Conservation (phyloP, 805 yeast species). For the Alloascoidea hylecoeti region DNA sequence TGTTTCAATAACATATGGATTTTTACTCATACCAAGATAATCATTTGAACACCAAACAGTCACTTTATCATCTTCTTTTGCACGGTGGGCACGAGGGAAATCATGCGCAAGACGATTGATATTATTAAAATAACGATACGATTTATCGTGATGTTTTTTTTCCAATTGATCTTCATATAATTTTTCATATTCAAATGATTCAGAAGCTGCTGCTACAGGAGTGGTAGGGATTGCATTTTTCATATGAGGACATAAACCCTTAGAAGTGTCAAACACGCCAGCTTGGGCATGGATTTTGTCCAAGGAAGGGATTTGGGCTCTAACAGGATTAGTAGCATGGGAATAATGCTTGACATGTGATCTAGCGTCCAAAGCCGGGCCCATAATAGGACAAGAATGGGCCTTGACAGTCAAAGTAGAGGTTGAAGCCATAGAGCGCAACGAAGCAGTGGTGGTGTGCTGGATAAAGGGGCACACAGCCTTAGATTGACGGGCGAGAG, state of each 20-base stretch:
- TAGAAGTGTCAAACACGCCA: conserved; percentile 13
- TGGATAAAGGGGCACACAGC: conserved; percentile 76
- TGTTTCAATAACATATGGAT: conserved; percentile 52
- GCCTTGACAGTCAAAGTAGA: conserved; percentile 40
- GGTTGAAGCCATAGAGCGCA: conserved; percentile 37
- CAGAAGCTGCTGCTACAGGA: conserved; percentile 7
- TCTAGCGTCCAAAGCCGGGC: conserved; percentile 45
- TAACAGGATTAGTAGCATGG: conserved; percentile 24
- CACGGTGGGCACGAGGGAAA: conserved; percentile 86
- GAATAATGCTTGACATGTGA: conserved; percentile 28
- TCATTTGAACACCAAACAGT: conserved; percentile 99
- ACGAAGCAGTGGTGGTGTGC: conserved; percentile 36
- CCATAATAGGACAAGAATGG: conserved; percentile 80
- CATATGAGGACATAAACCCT: conserved; percentile 9
- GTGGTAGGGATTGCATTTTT: conserved; percentile 1
- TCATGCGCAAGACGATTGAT: conserved; percentile 91
- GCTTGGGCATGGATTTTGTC: conserved; percentile 12
- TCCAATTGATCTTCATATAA: conserved; percentile 51
- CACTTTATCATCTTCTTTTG: conserved; percentile 63
- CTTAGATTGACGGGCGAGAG: conserved; percentile 62
- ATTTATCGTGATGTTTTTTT: conserved; percentile 73
- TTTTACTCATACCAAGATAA: conserved; percentile 88
- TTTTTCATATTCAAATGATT: conserved; percentile 56
- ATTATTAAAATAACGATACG: conserved; percentile 93
- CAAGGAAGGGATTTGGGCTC: conserved; percentile 10